phyloP scores from a whole-genome alignment of 1,139 yeast genomes.

The Suhomyces atakaporum region DNA sequence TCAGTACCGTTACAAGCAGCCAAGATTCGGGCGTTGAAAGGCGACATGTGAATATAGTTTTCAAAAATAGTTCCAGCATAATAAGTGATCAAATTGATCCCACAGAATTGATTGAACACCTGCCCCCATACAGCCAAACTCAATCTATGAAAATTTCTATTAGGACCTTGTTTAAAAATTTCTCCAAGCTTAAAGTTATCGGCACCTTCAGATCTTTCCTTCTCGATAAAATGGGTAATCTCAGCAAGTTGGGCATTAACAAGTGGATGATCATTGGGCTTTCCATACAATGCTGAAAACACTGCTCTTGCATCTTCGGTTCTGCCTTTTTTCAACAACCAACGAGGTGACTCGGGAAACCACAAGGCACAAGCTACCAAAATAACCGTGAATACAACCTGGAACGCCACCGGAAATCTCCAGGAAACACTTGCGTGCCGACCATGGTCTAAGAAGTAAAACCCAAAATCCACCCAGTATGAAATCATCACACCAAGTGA shows the following conservation, averaged over 20 bases:
- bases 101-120: slow-evolving; percentile 91
- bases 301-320: slow-evolving; percentile 51
- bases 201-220: slow-evolving; percentile 28
- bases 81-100: slow-evolving; percentile 85
- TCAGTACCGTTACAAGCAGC: slow-evolving; percentile 87
- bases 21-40: slow-evolving; percentile 66
- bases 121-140: slow-evolving; percentile 50
- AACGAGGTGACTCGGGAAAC: slow-evolving; percentile 28
- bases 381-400: slow-evolving; percentile 36
- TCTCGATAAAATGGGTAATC: slow-evolving; percentile 30
- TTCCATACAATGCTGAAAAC: slow-evolving; percentile 45
- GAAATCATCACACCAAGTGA: slow-evolving; percentile 19
- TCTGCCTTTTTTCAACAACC: slow-evolving; percentile 33
- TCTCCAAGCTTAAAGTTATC: slow-evolving; percentile 26
- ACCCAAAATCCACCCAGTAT: slow-evolving; percentile 48
- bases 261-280: slow-evolving; percentile 28
- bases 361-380: slow-evolving; percentile 16
- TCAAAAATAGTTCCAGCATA: slow-evolving; percentile 74
- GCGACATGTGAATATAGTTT: slow-evolving; percentile 40
- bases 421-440: slow-evolving; percentile 23
- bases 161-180: slow-evolving; percentile 40
- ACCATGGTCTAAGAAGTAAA: slow-evolving; percentile 32
- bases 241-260: slow-evolving; percentile 34
- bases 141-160: slow-evolving; percentile 50
- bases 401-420: slow-evolving; percentile 54